Evolutionary conservation across 2,329 filamentous ascomycete species (phyloP), one percentile per base, ranked within the genome.

Genomic region (Talaromyces funiculosus): DNA sequence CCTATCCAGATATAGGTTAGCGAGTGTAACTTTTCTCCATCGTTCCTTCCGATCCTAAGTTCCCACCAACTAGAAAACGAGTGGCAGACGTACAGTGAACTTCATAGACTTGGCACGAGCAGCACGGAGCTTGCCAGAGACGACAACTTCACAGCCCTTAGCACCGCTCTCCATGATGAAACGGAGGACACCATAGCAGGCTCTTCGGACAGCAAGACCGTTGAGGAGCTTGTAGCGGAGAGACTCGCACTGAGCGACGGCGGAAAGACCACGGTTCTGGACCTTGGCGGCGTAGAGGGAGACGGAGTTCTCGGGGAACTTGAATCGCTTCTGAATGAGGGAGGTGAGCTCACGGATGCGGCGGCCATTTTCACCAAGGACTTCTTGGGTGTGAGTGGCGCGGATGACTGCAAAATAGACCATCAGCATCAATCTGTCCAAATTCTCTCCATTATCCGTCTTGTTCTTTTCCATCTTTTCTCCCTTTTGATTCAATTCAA

Each of bases 281-380:
- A 99, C 94, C 89, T 99, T 99, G 82, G 94, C 95, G 83, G 94
- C 94, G 82, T 99, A 99, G 77, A 99, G 92, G 70, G 94, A 97
- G 80, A 99, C 94, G 73, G 90, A 95, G 90, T 97, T 97, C 86
- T 97, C 93, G 82, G 94, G 93, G 89, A 99, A 99, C 87, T 97
- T 97, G 90, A 99, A 99, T 78, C 94, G 92, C 90, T 99, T 97
- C 86, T 99, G 95, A 86, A 99, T 99, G 79, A 99, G 89, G 76
- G 92, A 97, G 79, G 94, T 99, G 82, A 99, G 92, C 87, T 99
- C 94, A 81, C 94, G 93, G 82, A 99, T 99, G 84, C 94, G 91
- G 84, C 94, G 92, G 77, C 94, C 94, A 87, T 99, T 94, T 89
- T 99, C 94, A 78, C 94, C 94, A 77, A 99, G 91, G 73, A 99